These are phyloP conservation scores for Nasturtium officinale DNA, from an alignment of 345 rosid genomes.

Conservation along the genomic window DNA sequence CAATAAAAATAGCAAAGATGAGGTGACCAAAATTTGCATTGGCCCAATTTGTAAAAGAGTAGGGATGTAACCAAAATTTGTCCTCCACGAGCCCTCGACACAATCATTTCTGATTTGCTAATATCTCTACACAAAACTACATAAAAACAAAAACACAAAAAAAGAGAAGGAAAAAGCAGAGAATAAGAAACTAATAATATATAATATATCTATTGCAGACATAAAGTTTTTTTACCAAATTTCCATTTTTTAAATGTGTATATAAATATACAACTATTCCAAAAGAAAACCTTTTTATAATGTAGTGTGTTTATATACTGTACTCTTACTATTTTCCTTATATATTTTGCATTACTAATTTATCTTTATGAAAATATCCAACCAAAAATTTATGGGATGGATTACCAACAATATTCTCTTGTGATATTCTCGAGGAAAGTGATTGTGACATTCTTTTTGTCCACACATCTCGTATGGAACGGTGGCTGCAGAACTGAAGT, in stretches of 20 bases:
- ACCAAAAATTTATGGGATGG: conserved; percentile 15
- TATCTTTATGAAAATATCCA: conserved; percentile 17
- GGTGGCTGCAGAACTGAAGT: neutral
- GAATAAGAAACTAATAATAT: neutral
- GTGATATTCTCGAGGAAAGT: conserved; percentile 23
- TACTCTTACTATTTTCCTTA: conserved; percentile 1
- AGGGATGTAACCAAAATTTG: conserved; percentile 19
- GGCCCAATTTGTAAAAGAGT: conserved; percentile 15
- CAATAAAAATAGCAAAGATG: neutral
- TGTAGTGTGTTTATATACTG: neutral
- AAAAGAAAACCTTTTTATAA: conserved; percentile 23
- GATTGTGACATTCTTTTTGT: conserved; percentile 23
- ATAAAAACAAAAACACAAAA: conserved; percentile 12
- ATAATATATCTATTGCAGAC: neutral
- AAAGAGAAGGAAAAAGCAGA: neutral
- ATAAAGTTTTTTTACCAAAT: conserved; percentile 36
- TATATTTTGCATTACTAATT: neutral
- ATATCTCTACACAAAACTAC: conserved; percentile 29
- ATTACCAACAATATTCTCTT: neutral
- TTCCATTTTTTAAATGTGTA: conserved; percentile 1
- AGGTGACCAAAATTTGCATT: neutral
- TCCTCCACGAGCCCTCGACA: conserved; percentile 37
- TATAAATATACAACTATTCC: conserved; percentile 15
- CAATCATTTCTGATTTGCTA: conserved; percentile 34
- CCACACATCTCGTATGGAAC: neutral